Conservation (phyloP, 1,284 basidiomycete genomes). For the Puccinia hordei region DNA sequence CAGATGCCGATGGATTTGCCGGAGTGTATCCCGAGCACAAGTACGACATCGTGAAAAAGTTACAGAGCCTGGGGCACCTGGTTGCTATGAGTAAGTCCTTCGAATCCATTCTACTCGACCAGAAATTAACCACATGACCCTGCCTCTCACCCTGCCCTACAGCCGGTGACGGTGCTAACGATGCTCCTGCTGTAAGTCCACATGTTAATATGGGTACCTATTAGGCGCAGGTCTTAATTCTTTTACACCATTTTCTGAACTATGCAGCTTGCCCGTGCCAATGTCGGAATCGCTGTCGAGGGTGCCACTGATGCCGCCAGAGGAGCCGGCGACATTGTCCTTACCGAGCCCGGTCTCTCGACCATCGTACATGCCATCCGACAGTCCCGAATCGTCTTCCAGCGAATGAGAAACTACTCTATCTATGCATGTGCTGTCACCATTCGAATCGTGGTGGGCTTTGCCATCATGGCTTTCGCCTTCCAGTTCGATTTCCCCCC, state of each 20-base stretch:
- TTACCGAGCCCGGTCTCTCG: conserved; percentile 91
- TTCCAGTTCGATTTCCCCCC: conserved; percentile 52
- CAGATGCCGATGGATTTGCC: conserved; percentile 87
- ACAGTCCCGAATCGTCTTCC: conserved; percentile 93
- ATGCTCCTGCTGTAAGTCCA: conserved; percentile 71
- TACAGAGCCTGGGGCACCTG: conserved; percentile 72
- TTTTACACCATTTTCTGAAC: conserved; percentile 58
- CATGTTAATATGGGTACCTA: not conserved
- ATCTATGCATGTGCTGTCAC: conserved; percentile 62
- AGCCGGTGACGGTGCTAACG: conserved; percentile 97
- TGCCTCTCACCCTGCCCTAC: not conserved
- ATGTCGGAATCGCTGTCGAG: conserved; percentile 70
- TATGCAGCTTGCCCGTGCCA: conserved; percentile 67
- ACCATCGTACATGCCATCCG: conserved; percentile 96
- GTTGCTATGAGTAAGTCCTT: conserved; percentile 41
- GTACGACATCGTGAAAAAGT: conserved; percentile 75
- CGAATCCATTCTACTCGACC: no score
- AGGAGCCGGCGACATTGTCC: conserved; percentile 91
- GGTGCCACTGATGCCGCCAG: conserved; percentile 93
- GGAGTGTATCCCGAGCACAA: conserved; percentile 76
- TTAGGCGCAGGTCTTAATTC: not conserved
- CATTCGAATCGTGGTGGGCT: conserved; percentile 52
- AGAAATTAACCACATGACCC: not conserved
- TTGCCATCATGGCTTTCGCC: conserved; percentile 50
- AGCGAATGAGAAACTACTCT: conserved; percentile 94